phyloP scores from a whole-genome alignment of 768 basidiomycete species.

The Lepiota venenata region DNA sequence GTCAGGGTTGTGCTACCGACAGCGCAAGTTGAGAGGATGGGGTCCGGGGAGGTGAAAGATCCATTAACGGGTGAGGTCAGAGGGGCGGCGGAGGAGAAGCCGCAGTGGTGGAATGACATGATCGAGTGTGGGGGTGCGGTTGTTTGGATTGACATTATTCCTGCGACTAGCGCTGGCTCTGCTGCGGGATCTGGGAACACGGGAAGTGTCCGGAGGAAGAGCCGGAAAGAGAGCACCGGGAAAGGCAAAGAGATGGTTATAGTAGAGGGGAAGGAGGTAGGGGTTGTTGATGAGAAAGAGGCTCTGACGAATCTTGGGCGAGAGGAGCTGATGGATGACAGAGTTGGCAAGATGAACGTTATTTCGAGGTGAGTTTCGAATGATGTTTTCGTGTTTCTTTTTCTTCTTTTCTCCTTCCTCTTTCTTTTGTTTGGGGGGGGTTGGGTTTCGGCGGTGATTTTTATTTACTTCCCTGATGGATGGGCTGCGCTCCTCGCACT shows the following conservation, averaged over 20 bases:
- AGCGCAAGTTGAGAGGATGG: conserved; percentile 74
- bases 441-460: conserved; percentile 8
- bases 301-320: conserved; percentile 66
- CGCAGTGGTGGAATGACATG: conserved; percentile 68
- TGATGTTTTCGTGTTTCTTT: conserved; percentile 12
- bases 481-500: too few relatives aligned
- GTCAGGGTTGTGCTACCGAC: conserved; percentile 79
- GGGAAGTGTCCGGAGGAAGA: conserved; percentile 23
- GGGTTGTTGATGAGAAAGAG: conserved; percentile 75
- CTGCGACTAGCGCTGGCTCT: conserved; percentile 24
- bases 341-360: conserved; percentile 60
- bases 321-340: conserved; percentile 74
- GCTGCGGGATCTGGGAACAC: conserved; percentile 7
- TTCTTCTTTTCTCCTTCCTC: conserved; percentile 11
- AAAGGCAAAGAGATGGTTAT: conserved; percentile 22
- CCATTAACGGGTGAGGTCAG: conserved; percentile 74
- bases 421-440: conserved; percentile 11
- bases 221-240: conserved; percentile 21
- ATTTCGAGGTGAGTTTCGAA: conserved; percentile 57
- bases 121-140: conserved; percentile 27
- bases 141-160: conserved; percentile 55
- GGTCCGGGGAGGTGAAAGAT: conserved; percentile 65
- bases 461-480: conserved; percentile 1
- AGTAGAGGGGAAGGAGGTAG: conserved; percentile 47
- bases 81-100: conserved; percentile 50